Evolutionary conservation across 441 rosid genomes (phyloP).

Genomic region (Eruca vesicaria): DNA sequence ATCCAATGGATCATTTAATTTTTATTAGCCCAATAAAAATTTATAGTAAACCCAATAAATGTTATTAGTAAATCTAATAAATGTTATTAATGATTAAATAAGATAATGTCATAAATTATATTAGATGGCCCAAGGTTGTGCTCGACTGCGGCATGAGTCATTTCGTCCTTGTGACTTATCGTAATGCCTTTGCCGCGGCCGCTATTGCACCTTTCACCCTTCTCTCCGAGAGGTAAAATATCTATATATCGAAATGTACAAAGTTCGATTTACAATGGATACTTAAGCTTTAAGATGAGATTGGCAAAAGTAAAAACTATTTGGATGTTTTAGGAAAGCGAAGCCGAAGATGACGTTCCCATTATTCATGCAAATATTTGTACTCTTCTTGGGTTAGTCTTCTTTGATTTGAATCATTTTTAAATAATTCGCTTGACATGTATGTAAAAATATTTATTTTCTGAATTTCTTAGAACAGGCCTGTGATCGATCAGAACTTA

Average conservation of each 20-base stretch:
- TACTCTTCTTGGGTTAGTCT: slow-evolving; percentile 79
- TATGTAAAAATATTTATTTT: not conserved
- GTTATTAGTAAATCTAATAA: too few relatives aligned
- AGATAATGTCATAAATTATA: too few relatives aligned
- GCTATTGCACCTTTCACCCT: slow-evolving; percentile 65
- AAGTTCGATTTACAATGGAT: not conserved
- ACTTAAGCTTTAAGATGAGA: not conserved
- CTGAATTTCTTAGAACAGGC: slow-evolving; percentile 40
- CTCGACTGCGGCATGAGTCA: slow-evolving; percentile 66
- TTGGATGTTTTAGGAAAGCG: slow-evolving; percentile 52
- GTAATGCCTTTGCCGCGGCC: slow-evolving; percentile 64
- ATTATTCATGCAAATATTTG: slow-evolving; percentile 72
- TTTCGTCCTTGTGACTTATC: slow-evolving; percentile 66
- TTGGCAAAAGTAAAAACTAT: not conserved
- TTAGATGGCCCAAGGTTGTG: slow-evolving; percentile 61
- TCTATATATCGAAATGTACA: too few relatives aligned
- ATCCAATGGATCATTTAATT: too few relatives aligned
- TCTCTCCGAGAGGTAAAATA: slow-evolving; percentile 49
- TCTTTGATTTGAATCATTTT: not conserved
- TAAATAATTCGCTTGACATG: not conserved
- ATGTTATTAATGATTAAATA: too few relatives aligned
- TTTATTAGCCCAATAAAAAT: too few relatives aligned
- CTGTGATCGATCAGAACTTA: slow-evolving; percentile 88
- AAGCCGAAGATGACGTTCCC: slow-evolving; percentile 75
- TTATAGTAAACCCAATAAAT: too few relatives aligned